phyloP scores from a whole-genome alignment of 2,329 filamentous ascomycete species.

The Penicillium paneum region DNA sequence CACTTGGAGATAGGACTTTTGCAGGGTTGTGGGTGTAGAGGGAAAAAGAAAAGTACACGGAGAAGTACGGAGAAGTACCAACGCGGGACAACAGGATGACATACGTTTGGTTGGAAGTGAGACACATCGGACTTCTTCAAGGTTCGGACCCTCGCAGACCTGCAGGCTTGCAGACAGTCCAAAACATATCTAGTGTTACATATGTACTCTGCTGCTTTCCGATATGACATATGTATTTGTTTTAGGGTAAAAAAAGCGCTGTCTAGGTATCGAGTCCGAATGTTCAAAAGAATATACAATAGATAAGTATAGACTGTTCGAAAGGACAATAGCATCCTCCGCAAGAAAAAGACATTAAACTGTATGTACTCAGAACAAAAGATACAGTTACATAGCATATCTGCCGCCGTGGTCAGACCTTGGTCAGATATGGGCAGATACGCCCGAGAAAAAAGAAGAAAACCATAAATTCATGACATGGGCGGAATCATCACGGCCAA shows the following conservation, averaged over 20 bases:
- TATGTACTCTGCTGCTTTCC: conserved; percentile 18
- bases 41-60: too few species aligned
- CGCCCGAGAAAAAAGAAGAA: neutral
- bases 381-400: conserved; percentile 18
- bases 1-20: neutral
- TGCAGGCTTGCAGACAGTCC: neutral
- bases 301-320: neutral
- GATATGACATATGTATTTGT: neutral
- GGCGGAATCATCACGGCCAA: conserved; percentile 18
- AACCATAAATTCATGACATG: conserved; percentile 19
- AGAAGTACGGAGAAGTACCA: conserved; percentile 2
- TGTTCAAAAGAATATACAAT: too few species aligned
- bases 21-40: neutral
- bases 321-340: neutral
- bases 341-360: neutral
- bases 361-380: conserved; percentile 7
- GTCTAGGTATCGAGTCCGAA: too few species aligned
- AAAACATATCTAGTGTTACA: conserved; percentile 24
- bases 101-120: conserved; percentile 27
- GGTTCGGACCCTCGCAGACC: conserved; percentile 22
- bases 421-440: neutral
- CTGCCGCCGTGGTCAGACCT: neutral
- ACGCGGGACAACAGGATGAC: conserved; percentile 25
- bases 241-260: neutral
- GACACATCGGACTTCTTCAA: conserved; percentile 17